A percentile compares a stretch with the other conserved stretches of the same genome.
Evolutionary conservation across 805 yeast genomes (phyloP).

Genomic region (Zygotorulaspora sp.): DNA sequence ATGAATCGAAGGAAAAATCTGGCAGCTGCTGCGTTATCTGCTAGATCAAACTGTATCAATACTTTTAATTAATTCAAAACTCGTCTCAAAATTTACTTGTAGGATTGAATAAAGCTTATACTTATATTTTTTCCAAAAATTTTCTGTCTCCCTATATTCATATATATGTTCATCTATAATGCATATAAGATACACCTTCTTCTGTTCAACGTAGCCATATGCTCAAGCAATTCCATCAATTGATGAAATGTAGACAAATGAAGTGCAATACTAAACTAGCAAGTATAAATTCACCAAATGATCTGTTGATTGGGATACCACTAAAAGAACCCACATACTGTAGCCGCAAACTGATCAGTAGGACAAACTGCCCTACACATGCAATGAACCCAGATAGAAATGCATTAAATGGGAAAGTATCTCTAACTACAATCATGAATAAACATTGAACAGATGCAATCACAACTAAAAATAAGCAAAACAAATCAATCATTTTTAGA

Average conservation of each 20-base stretch:
- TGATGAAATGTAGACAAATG: slow-evolving; percentile 84
- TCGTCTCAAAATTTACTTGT: too few relatives aligned
- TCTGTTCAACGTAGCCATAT: background rate
- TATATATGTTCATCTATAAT: background rate
- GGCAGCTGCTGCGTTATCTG: slow-evolving; percentile 18
- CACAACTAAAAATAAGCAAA: slow-evolving; percentile 66
- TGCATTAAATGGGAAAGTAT: slow-evolving; percentile 92
- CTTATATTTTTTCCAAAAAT: too few relatives aligned
- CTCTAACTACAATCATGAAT: slow-evolving; percentile 71
- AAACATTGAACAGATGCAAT: slow-evolving; percentile 75
- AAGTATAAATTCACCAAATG: slow-evolving; percentile 83
- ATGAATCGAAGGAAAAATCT: slow-evolving; percentile 8
- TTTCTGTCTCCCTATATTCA: background rate
- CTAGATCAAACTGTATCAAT: slow-evolving; percentile 1
- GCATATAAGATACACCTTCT: slow-evolving; percentile 6
- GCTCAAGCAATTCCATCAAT: slow-evolving; percentile 42
- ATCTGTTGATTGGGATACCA: slow-evolving; percentile 49
- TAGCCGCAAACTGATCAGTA: slow-evolving; percentile 75
- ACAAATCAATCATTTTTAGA: slow-evolving; percentile 68
- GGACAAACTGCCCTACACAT: slow-evolving; percentile 93
- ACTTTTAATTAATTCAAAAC: too few relatives aligned
- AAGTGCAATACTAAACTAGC: slow-evolving; percentile 89
- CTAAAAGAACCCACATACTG: slow-evolving; percentile 52
- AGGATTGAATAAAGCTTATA: too few relatives aligned
- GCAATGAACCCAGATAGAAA: slow-evolving; percentile 88